Conservation (phyloP, 148 eudicot species). For the Camellia granthamiana region DNA sequence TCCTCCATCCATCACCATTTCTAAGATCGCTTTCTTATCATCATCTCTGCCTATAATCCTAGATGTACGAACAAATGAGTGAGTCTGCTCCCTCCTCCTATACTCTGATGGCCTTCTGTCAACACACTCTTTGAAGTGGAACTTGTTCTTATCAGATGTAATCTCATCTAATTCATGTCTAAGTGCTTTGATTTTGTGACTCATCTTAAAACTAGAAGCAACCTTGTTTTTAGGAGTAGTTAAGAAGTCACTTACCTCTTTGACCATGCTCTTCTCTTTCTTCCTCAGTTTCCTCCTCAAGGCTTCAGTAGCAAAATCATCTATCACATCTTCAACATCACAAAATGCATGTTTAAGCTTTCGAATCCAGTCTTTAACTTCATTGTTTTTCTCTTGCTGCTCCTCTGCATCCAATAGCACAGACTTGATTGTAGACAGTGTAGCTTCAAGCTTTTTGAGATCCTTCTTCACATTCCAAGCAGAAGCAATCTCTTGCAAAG, state of each 20-base stretch:
- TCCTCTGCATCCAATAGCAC: background rate
- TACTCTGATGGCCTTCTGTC: background rate
- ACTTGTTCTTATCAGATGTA: background rate
- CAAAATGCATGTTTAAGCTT: background rate
- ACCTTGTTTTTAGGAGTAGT: background rate
- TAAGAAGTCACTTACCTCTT: background rate
- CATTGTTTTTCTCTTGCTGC: background rate
- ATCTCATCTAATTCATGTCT: background rate
- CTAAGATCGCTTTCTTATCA: background rate
- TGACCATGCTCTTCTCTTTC: background rate
- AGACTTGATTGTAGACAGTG: background rate
- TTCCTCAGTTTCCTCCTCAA: background rate
- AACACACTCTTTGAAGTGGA: background rate
- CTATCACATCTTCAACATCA: background rate
- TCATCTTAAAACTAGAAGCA: background rate
- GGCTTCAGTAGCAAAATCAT: background rate
- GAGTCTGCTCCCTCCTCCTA: background rate
- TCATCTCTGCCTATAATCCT: conserved; percentile 13
- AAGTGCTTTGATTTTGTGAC: background rate
- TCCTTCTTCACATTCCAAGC: background rate
- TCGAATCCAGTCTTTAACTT: background rate
- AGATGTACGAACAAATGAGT: background rate
- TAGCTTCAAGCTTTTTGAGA: background rate
- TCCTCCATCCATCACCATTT: background rate
- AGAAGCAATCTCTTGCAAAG: background rate